Conservation (phyloP, 352 stramenopile genomes). For the Globisporangium middletonii region DNA sequence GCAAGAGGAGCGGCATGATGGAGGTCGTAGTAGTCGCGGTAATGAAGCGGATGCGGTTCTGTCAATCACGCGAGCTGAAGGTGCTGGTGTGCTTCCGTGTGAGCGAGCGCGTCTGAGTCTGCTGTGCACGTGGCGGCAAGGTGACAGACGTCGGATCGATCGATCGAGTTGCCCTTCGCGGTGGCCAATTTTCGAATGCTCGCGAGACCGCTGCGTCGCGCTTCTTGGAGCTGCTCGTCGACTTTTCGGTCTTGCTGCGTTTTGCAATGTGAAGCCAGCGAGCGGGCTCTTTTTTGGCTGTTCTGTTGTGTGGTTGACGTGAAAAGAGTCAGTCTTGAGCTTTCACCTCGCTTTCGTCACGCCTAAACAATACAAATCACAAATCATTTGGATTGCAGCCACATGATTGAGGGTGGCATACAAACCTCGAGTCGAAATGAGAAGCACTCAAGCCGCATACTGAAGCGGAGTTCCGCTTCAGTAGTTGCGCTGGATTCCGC, state of each 20-base stretch:
- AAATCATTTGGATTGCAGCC: too few relatives aligned
- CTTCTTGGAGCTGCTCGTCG: neutral
- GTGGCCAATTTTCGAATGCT: slow-evolving; percentile 13
- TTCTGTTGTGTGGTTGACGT: too few relatives aligned
- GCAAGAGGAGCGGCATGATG: slow-evolving; percentile 68
- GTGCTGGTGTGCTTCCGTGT: neutral
- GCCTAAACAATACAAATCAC: too few relatives aligned
- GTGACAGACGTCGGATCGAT: neutral
- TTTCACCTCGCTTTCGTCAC: too few relatives aligned
- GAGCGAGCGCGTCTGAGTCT: neutral
- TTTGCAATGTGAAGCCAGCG: neutral
- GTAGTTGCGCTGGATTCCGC: too few relatives aligned
- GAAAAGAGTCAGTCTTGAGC: too few relatives aligned
- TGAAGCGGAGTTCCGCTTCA: too few relatives aligned
- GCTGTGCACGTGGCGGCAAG: neutral
- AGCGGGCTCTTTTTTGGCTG: too few relatives aligned
- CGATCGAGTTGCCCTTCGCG: neutral
- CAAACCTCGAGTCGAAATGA: too few relatives aligned
- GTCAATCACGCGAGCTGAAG: neutral
- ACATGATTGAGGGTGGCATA: too few relatives aligned
- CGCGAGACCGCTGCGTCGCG: neutral
- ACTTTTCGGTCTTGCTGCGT: neutral
- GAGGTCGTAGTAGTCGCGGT: neutral
- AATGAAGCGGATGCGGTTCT: neutral
- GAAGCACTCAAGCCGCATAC: too few relatives aligned